Percentiles rank a stretch among this genome's conserved stretches.
phyloP scores from a whole-genome alignment of 257 asterid genomes.

The Cynanchum wilfordii region DNA sequence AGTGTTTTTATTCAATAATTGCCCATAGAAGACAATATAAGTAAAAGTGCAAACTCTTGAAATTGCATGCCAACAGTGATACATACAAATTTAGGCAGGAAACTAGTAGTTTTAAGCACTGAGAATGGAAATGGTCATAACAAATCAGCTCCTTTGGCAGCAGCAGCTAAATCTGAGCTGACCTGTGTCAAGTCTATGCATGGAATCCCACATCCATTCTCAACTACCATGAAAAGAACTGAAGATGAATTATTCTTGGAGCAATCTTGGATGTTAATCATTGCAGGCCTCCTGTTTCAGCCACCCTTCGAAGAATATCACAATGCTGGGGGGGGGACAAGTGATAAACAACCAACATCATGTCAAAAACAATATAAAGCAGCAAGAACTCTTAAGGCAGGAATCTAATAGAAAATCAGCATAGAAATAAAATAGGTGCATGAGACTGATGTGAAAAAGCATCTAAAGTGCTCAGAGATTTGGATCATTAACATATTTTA shows the following conservation, averaged over 20 bases:
- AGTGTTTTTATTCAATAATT: not conserved
- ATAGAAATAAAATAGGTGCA: too few relatives aligned
- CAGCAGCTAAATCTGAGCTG: conserved; percentile 93
- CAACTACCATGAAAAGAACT: conserved; percentile 92
- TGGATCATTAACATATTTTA: not conserved
- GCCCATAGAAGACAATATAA: too few relatives aligned
- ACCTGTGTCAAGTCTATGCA: conserved; percentile 97
- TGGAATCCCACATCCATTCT: conserved; percentile 97
- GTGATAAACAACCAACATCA: conserved; percentile 4
- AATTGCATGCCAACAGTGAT: too few relatives aligned
- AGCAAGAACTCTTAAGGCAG: not conserved
- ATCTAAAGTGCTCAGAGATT: conserved; percentile 3
- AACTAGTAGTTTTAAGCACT: not conserved
- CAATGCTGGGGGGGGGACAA: conserved; percentile 71
- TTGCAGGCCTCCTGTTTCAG: conserved; percentile 98
- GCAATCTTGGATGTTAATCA: conserved; percentile 69
- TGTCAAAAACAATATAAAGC: not conserved
- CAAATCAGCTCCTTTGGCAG: conserved; percentile 94
- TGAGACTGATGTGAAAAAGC: too few relatives aligned
- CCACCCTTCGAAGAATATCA: conserved; percentile 88
- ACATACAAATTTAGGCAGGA: too few relatives aligned
- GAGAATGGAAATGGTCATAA: conserved; percentile 29
- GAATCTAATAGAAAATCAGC: too few relatives aligned
- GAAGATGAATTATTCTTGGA: conserved; percentile 45
- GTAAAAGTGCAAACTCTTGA: not conserved